Evolutionary conservation across 2,329 filamentous ascomycete species (phyloP).

Genomic region (Sarocladium strictum): DNA sequence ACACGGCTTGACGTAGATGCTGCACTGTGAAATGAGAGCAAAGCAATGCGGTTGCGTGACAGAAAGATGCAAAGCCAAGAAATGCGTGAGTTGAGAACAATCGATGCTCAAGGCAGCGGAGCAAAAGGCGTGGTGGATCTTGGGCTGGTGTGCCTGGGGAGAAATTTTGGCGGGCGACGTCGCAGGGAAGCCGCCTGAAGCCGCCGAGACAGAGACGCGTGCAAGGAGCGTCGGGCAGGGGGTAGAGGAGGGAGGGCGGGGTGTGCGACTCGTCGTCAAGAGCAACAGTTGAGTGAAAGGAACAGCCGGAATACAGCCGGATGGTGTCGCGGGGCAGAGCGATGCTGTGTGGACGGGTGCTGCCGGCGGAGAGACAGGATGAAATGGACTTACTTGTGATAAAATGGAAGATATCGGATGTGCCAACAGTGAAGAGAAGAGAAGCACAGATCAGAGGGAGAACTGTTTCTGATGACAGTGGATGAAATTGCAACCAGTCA

Average conservation of each 20-base stretch:
- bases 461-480: neutral
- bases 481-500: no score
- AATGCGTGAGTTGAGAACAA: neutral
- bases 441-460: neutral
- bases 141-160: neutral
- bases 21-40: neutral
- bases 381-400: neutral
- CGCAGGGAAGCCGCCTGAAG: conserved; percentile 3
- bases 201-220: conserved; percentile 1
- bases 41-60: neutral
- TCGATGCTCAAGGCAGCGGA: neutral
- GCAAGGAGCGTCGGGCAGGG: neutral
- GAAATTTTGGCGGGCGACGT: conserved; percentile 1
- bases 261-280: neutral
- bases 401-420: neutral
- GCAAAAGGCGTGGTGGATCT: neutral
- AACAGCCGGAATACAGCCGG: conserved; percentile 6
- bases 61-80: neutral
- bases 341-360: neutral
- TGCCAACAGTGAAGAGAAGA: neutral
- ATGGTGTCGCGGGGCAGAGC: neutral
- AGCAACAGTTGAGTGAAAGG: neutral
- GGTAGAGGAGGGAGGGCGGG: neutral
- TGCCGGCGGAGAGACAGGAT: neutral
- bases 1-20: neutral